Base-by-base conservation (phyloP, 148 eudicot species). In the Vaccinium corymbosum region DNA sequence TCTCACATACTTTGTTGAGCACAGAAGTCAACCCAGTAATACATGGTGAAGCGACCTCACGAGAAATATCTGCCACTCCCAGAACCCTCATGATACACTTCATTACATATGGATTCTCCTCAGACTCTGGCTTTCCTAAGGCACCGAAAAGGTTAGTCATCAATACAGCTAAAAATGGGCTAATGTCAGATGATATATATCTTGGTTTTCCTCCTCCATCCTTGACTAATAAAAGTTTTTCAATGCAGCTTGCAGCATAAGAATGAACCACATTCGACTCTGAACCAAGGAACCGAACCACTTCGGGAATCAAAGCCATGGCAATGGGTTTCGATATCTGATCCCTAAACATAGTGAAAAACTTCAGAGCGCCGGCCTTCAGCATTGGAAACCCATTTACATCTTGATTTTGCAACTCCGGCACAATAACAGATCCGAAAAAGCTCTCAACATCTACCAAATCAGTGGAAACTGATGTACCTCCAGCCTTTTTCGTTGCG, bases 51-150 rank as follows among this genome's bases (percentile, higher is more conserved):
- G 95, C 99, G 87, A 92, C 91, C 25, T 93, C 94, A 25, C 81
- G 84, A 70, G 99, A 89, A 80, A 94, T 84, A 62, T 92, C 98
- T 51, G 97, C 98, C 89, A 90, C 94, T 62, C 97, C 94, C 89
- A 97, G 98, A 68, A 94, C 99, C 80, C 98, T 92, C 99, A 97
- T 94, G 80, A 97, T 92, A 83, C 99, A 97, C 92, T 92, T 97
- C 98, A 97, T 94, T 20, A 97, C 86, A 88, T 97, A 97, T 49
- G 91, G 98, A 85, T 97, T 97, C 90, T 97, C 99, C 90, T 94
- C 99, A 17, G 99, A 97, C 83, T 94, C 98, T 49, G 94, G 93
- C 90, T 93, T 94, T 78, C 89, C 89, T 81, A 97, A 82, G 32
- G 97, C 95, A 88, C 79, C 86, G 83, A 97, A 94, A 83, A 94